Conservation (phyloP, 805 yeast species). For the Nakazawaea anatomiae region DNA sequence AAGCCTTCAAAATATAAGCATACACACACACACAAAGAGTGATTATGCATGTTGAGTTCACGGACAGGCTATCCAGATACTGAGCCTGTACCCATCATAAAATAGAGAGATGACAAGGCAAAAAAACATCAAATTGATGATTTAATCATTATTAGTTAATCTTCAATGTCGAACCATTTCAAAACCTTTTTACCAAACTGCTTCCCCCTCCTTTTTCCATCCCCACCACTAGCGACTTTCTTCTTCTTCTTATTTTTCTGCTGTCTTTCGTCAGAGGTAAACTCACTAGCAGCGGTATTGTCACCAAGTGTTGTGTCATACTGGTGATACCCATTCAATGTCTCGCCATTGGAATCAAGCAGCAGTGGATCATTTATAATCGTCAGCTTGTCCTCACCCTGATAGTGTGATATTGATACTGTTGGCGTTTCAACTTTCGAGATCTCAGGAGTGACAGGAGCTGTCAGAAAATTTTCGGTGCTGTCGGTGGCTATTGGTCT, state of each 20-base stretch:
- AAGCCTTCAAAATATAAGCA: too few species aligned
- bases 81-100: too few species aligned
- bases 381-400: too few species aligned
- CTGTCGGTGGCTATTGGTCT: background rate
- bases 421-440: background rate
- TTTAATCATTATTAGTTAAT: background rate
- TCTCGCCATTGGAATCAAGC: background rate
- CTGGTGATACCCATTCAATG: background rate
- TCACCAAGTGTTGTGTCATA: background rate
- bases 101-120: background rate
- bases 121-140: background rate
- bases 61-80: too few species aligned
- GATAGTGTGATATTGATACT: background rate
- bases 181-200: slow-evolving; percentile 8
- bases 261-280: background rate
- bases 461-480: background rate
- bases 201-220: background rate
- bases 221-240: background rate
- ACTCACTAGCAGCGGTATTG: background rate
- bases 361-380: too few species aligned
- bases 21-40: too few species aligned
- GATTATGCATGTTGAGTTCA: too few species aligned
- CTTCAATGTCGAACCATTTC: slow-evolving; percentile 9
- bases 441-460: background rate
- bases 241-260: background rate